Conservation (phyloP, 169 alveolate species). For the Cryptosporidium canis region DNA sequence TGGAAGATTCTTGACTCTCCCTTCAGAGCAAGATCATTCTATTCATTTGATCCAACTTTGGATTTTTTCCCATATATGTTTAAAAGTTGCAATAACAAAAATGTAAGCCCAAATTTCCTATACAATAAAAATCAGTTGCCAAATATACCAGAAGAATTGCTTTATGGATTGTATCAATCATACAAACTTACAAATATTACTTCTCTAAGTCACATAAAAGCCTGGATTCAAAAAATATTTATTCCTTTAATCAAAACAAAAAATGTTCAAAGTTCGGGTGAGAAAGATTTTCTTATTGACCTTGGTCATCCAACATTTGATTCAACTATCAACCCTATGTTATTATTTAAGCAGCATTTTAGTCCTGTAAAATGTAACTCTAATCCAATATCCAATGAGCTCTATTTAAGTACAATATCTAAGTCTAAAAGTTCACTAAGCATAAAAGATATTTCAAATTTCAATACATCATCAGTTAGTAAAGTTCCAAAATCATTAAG, state of each 20-base stretch:
- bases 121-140: slow-evolving; percentile 15
- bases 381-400: slow-evolving; percentile 13
- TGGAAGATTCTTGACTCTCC: slow-evolving; percentile 54
- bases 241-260: slow-evolving; percentile 24
- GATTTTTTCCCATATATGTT: slow-evolving; percentile 62
- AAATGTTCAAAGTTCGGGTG: background rate
- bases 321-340: slow-evolving; percentile 51
- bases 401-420: slow-evolving; percentile 9
- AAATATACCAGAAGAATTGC: slow-evolving; percentile 20
- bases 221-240: slow-evolving; percentile 52
- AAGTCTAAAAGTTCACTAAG: slow-evolving; percentile 14
- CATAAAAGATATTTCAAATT: slow-evolving; percentile 21
- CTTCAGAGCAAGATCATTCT: slow-evolving; percentile 58
- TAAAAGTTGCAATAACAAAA: slow-evolving; percentile 26
- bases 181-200: slow-evolving; percentile 32
- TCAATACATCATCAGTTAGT: slow-evolving; percentile 1
- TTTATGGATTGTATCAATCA: slow-evolving; percentile 54
- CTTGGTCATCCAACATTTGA: slow-evolving; percentile 22
- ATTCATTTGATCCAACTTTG: slow-evolving; percentile 23
- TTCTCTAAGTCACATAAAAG: slow-evolving; percentile 31
- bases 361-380: slow-evolving; percentile 44
- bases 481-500: background rate
- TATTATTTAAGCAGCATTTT: slow-evolving; percentile 36
- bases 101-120: slow-evolving; percentile 5
- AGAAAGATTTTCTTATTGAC: slow-evolving; percentile 4